Conservation (phyloP, 164 flowering plant species). For the Dillenia turbinata region DNA sequence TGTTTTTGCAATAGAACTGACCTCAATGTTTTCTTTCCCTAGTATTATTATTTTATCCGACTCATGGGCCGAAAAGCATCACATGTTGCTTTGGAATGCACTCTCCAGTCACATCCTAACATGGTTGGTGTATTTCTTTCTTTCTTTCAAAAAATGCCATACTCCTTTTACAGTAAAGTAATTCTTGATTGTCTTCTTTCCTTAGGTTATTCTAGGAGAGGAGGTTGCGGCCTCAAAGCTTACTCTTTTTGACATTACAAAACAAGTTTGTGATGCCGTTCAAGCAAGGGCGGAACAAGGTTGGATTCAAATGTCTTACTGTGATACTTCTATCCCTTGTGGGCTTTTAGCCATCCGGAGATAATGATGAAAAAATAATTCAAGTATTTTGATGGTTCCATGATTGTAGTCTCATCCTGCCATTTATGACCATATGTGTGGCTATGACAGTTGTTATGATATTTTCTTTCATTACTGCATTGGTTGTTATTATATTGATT, state of each 20-base stretch:
- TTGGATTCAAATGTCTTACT: constrained; percentile 7
- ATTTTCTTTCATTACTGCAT: not conserved
- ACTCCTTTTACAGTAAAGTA: not conserved
- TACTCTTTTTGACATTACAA: constrained; percentile 90
- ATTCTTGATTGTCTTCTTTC: constrained; percentile 8
- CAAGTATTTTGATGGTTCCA: too few relatives aligned
- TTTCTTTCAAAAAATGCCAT: not conserved
- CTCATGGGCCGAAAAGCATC: constrained; percentile 98
- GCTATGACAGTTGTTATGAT: constrained; percentile 1
- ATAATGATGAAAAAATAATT: too few relatives aligned
- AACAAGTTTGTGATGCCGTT: constrained; percentile 94
- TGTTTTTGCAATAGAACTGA: not conserved
- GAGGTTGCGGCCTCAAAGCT: constrained; percentile 97
- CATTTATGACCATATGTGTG: not conserved
- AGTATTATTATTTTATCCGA: constrained; percentile 95
- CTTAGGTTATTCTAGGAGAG: constrained; percentile 93
- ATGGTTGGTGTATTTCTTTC: constrained; percentile 45
- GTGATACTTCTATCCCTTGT: not conserved
- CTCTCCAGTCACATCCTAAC: constrained; percentile 98
- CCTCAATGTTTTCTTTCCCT: constrained; percentile 14
- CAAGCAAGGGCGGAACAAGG: constrained; percentile 91
- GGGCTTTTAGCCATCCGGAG: not conserved
- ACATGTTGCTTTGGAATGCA: constrained; percentile 95
- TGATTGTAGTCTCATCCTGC: too few relatives aligned
- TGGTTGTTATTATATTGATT: constrained; percentile 1